A percentile compares a stretch with the other conserved stretches of the same genome.
These are phyloP conservation scores for Scedosporium minutisporum DNA, from an alignment of 2,329 filamentous ascomycete genomes.

Conservation along the genomic window DNA sequence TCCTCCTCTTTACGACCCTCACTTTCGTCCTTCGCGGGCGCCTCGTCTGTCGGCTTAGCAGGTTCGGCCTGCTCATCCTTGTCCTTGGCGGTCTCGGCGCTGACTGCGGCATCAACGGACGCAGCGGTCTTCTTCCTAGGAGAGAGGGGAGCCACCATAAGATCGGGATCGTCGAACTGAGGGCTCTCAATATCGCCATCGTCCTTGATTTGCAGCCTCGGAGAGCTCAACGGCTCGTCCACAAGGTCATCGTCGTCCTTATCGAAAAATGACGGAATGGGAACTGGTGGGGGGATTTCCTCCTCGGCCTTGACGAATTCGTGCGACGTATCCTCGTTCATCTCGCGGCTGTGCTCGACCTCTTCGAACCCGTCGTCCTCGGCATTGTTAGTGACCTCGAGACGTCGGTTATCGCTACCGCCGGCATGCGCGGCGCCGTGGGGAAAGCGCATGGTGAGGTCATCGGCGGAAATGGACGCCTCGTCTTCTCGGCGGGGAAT, in stretches of 20 bases:
- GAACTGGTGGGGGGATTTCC: constrained; percentile 29
- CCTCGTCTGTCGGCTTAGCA: not conserved
- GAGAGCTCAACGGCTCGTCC: constrained; percentile 66
- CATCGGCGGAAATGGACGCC: constrained; percentile 37
- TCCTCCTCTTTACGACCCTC: not conserved
- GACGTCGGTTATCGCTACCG: constrained; percentile 41
- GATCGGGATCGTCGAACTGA: constrained; percentile 44
- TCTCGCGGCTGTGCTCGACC: constrained; percentile 59
- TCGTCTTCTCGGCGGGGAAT: constrained; percentile 30
- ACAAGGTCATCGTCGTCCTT: constrained; percentile 67
- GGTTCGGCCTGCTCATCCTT: not conserved
- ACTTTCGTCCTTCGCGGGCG: not conserved
- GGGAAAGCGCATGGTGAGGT: constrained; percentile 49
- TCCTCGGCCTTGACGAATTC: constrained; percentile 47
- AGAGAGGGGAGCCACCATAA: constrained; percentile 49
- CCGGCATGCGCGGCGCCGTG: constrained; percentile 39
- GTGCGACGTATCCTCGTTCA: constrained; percentile 26
- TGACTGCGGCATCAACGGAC: not conserved
- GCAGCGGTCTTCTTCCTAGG: constrained; percentile 28
- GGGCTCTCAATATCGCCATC: constrained; percentile 39
- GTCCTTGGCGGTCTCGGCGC: not conserved
- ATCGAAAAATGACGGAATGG: constrained; percentile 19
- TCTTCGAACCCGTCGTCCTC: constrained; percentile 92
- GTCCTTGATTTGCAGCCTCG: constrained; percentile 51
- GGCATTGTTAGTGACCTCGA: constrained; percentile 67